Base-by-base conservation (phyloP, 2,329 filamentous ascomycete species). In the Trichoderma brevicompactum region DNA sequence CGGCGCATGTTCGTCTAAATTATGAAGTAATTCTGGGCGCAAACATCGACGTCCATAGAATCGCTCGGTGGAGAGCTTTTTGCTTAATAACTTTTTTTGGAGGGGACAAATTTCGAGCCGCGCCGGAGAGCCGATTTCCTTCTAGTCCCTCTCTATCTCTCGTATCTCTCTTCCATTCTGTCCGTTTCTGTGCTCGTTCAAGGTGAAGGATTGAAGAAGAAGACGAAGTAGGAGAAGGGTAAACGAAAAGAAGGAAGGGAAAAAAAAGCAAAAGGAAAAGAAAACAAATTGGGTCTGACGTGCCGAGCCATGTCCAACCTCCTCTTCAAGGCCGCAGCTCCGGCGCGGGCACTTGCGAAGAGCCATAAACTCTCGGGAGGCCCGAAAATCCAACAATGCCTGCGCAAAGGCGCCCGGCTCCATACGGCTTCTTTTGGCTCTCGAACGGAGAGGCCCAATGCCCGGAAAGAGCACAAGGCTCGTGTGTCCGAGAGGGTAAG, bases 301-400 rank as follows among this genome's bases (percentile, higher is more conserved):
- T 38, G 13, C n/a, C 34, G 17, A 56, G 19, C 52, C 17, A 64
- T 84, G 82, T 76, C 81, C 46, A 80, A 74, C 71, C 72, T 82
- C 69, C 70, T 83, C 66, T 77, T 77, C 67, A 84, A 82, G 75
- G 79, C 80, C 55, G 77, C 77, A 68, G 75, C 78, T 69, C 82
- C 82, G 41, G 76, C 77, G 72, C 80, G 82, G 70, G 76, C 79
- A 68, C 72, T 84, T 66, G 79, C 80, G 65, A 80, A 80, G 66
- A 75, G 75, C 68, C 78, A 80, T 13, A 46, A 64, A 66, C 74
- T 78, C 65, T 77, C 77, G 69, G 72, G 76, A 52, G 72, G 78
- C 65, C 58, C 72, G n/a, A 80, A 77, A 69, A 68, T 83, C 69
- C 76, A 74, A 71, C 72, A 79, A 58, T 76, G 74, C 67, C 70